Conservation (phyloP, 2,329 filamentous ascomycete genomes). For the Hypoxylon sp. region DNA sequence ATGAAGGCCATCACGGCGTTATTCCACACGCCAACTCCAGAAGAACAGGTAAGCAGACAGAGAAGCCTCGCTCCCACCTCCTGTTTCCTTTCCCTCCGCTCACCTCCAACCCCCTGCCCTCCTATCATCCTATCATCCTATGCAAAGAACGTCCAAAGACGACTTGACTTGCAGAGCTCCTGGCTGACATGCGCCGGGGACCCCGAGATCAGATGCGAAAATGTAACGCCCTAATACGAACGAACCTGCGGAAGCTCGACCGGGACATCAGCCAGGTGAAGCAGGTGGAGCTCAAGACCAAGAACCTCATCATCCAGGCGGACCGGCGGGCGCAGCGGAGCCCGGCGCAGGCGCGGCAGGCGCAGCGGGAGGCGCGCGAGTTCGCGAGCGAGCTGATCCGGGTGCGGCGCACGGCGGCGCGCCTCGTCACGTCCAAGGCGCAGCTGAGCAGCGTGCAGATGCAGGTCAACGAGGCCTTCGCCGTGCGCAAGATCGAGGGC, state of each 20-base stretch:
- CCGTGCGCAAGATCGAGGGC: slow-evolving; percentile 93
- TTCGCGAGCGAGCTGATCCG: slow-evolving; percentile 90
- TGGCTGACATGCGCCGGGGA: slow-evolving; percentile 1
- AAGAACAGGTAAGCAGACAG: slow-evolving; percentile 74
- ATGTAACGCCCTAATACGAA: slow-evolving; percentile 89
- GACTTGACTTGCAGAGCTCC: slow-evolving; percentile 7
- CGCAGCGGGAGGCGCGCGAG: slow-evolving; percentile 80
- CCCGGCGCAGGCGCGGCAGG: slow-evolving; percentile 79
- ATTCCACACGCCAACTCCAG: slow-evolving; percentile 91
- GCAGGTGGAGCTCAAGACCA: slow-evolving; percentile 82
- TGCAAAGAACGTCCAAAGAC: too few species aligned
- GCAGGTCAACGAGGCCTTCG: slow-evolving; percentile 97
- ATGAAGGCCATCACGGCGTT: slow-evolving; percentile 91
- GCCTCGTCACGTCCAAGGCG: slow-evolving; percentile 86
- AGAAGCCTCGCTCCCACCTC: too few species aligned
- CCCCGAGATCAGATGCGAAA: slow-evolving; percentile 76
- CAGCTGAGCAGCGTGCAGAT: slow-evolving; percentile 93
- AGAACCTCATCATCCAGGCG: slow-evolving; percentile 82
- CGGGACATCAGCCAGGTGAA: slow-evolving; percentile 86
- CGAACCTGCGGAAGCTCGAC: slow-evolving; percentile 92
- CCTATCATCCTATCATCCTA: neutral
- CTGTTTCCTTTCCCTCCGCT: neutral
- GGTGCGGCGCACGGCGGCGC: slow-evolving; percentile 75
- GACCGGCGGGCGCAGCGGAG: slow-evolving; percentile 83
- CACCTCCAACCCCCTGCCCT: slow-evolving; percentile 13